Base-by-base conservation (phyloP, 441 rosid species). In the Pelargonium cotyledonis region DNA sequence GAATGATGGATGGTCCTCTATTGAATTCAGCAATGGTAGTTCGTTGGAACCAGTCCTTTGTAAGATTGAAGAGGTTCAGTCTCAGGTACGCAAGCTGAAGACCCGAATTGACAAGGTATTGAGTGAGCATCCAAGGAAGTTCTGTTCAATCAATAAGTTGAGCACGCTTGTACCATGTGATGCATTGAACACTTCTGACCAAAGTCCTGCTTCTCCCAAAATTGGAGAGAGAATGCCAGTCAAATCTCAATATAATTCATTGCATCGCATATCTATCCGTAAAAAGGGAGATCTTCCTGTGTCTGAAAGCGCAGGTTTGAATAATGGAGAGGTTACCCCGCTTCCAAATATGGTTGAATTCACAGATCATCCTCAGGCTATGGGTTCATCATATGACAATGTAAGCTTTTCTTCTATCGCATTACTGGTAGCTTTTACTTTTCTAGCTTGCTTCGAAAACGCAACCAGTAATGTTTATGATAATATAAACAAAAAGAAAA, bases 41-140 rank as follows among this genome's bases (percentile, higher is more conserved):
- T 75, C 72, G 70, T 66, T 76, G 74, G 95, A 81, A 76, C 82
- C 83, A 68, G 80, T 83, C 44, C 90, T 94, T 68, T 65, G 76
- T 61, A 88, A 85, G 82, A 82, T 91, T 76, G 95, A 87, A 77
- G 74, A 75, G 55, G 79, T 81, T 7, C 86, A 88, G 65, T 78
- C 81, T 2, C 82, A 81, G 75, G 81, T 82, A 11, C 73, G 68
- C 41, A 82, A 73, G 75, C 71, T 86, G 80, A 89, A 78, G 81
- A 73, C 67, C 63, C 84, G 88, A 16, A 73, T 87, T 15, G 95
- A 89, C 68, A 87, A 83, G 78, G 83, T 87, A 72, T 62, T 83
- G 74, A 78, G 73, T 72, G 91, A 88, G 67, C 84, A 82, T 74
- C 91, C 92, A 44, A 75, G 58, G 76, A 88, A 81, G 72, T 83